Conservation (phyloP, 306 rosid species). For the Calophaca sinica region DNA sequence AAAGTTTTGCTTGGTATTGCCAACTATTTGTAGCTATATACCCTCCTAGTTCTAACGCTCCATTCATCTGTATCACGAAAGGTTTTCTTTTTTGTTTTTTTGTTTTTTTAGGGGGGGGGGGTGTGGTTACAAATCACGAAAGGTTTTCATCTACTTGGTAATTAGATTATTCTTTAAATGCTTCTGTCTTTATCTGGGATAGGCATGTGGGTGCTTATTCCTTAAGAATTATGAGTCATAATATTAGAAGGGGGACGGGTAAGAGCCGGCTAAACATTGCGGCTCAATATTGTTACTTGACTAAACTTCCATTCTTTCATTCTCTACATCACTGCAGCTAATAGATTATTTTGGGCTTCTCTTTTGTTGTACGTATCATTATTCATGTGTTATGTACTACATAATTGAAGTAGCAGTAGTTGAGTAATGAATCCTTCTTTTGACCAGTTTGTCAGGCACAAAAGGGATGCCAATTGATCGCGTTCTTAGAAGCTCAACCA, state of each 20-base stretch:
- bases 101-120: too few relatives aligned
- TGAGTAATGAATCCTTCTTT: slow-evolving; percentile 37
- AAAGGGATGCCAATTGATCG: slow-evolving; percentile 50
- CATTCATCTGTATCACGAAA: slow-evolving; percentile 15
- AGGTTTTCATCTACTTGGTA: not conserved
- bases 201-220: not conserved
- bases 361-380: slow-evolving; percentile 30
- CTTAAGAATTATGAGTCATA: not conserved
- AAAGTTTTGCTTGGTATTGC: not conserved
- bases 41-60: not conserved
- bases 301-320: slow-evolving; percentile 6
- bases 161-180: not conserved
- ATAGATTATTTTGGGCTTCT: slow-evolving; percentile 2
- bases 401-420: not conserved
- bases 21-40: slow-evolving; percentile 12
- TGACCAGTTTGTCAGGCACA: slow-evolving; percentile 57
- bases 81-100: too few relatives aligned
- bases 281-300: not conserved
- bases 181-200: not conserved
- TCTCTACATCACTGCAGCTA: slow-evolving; percentile 3
- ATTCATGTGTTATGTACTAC: not conserved
- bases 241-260: not conserved
- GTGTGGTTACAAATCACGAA: too few relatives aligned
- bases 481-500: slow-evolving; percentile 69
- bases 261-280: not conserved